Percentiles rank a stretch among this genome's conserved stretches.
Evolutionary conservation across 23 red algal species (phyloP).

Genomic region (Gracilariopsis chorda): DNA sequence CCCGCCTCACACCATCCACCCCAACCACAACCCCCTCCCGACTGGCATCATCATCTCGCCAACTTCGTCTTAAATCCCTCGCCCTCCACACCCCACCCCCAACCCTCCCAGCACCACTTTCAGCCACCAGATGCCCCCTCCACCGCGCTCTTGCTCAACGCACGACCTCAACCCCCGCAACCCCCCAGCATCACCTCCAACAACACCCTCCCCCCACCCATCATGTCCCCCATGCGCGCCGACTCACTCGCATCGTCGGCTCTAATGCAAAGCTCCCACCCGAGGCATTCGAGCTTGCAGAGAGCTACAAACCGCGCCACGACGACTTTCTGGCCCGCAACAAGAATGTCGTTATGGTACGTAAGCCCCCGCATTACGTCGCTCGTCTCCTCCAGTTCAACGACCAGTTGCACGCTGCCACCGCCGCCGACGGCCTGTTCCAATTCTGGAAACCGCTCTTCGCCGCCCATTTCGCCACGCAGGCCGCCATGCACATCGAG

Average conservation of each 20-base stretch:
- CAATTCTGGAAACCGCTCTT: slow-evolving; percentile 45
- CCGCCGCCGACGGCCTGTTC: background rate
- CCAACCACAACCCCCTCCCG: background rate
- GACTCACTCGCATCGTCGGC: background rate
- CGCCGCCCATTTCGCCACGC: slow-evolving; percentile 18
- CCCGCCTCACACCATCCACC: background rate
- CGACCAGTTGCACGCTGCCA: background rate
- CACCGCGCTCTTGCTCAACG: background rate
- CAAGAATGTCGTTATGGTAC: background rate
- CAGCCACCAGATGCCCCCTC: background rate
- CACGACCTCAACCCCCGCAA: background rate
- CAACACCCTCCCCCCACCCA: background rate
- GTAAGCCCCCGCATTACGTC: background rate
- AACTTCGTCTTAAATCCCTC: background rate
- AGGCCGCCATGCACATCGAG: slow-evolving; percentile 46
- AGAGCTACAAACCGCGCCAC: background rate
- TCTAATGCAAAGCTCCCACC: slow-evolving; percentile 7
- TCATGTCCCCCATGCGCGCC: background rate
- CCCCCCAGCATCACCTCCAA: background rate
- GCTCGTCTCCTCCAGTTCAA: background rate
- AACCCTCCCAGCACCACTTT: background rate
- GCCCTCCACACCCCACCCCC: background rate
- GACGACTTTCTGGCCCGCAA: background rate
- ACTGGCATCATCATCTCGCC: background rate
- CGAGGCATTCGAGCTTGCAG: slow-evolving; percentile 15